Evolutionary conservation across 345 rosid species (phyloP), one percentile per base, ranked within the genome.

Genomic region (Trapa bicornis): DNA sequence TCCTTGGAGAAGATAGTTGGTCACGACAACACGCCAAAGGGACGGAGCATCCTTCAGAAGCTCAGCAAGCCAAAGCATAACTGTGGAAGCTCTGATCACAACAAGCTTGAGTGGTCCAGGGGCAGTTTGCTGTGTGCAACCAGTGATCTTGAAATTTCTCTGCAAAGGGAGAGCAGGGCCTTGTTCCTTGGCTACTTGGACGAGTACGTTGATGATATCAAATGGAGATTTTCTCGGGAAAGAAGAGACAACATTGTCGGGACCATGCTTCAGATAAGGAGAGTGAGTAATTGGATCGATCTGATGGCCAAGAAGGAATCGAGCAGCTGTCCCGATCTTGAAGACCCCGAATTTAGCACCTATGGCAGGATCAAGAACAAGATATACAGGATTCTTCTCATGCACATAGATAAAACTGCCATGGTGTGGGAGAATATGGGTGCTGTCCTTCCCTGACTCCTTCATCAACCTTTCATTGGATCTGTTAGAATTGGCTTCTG

Each of bases 331-430:
- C 74, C 64, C 11, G 57, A 7, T 4, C 17, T 75, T 58, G 66
- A 80, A 42, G 77, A 76, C 42, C 66, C 79, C 22, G 86, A 82
- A 67, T 61, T 75, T 10, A 80, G 80, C 70, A 73, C 83, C 53
- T 85, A 77, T 78, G 65, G 77, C 47, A 78, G 83, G 69, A 77
- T 86, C n/a, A 83, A 81, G 75, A 80, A 79, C 71, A 88, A 86
- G 69, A 82, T 90, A 54, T 83, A 85, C 71, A 82, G 78, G 66
- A 80, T 82, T 60, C 75, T 87, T 5, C 69, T 91, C 74, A 85
- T 82, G 73, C 90, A 85, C 65, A 84, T 82, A 13, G 97, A 86
- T 78, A 91, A 80, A 75, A 81, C 89, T 64, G 79, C 87, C 17
- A 48, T 72, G 68, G 70, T 71, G 45, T 75, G 68, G 75, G 65